These are phyloP conservation scores for Gossypium davidsonii DNA, from an alignment of 441 rosid species.

Conservation along the genomic window DNA sequence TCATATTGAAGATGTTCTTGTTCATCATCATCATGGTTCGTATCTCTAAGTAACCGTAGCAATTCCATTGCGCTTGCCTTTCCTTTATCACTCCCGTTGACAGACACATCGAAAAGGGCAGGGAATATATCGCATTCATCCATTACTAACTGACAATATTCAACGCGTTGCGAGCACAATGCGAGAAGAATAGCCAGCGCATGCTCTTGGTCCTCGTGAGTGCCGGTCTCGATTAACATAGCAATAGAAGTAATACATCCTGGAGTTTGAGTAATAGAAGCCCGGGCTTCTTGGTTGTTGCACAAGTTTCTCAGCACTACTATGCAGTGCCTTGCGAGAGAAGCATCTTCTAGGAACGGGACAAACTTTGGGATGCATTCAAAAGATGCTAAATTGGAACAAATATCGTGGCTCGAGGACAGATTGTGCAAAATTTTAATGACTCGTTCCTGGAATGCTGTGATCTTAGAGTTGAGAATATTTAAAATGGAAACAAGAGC, in stretches of 20 bases:
- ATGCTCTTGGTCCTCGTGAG: slow-evolving; percentile 58
- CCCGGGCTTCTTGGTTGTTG: slow-evolving; percentile 45
- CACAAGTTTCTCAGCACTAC: slow-evolving; percentile 49
- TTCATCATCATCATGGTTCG: slow-evolving; percentile 12
- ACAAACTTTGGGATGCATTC: slow-evolving; percentile 49
- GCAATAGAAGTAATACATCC: slow-evolving; percentile 57
- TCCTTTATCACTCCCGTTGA: slow-evolving; percentile 58
- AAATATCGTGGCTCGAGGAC: slow-evolving; percentile 38
- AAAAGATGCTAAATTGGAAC: slow-evolving; percentile 39
- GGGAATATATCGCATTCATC: slow-evolving; percentile 51
- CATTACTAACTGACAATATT: slow-evolving; percentile 63
- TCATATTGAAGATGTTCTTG: slow-evolving; percentile 25
- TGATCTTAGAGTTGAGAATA: slow-evolving; percentile 35
- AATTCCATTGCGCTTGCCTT: slow-evolving; percentile 53
- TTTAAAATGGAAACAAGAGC: slow-evolving; percentile 41
- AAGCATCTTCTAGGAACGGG: slow-evolving; percentile 34
- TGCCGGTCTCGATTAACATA: slow-evolving; percentile 47
- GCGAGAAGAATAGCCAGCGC: slow-evolving; percentile 53
- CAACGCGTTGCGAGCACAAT: slow-evolving; percentile 52
- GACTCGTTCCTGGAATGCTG: slow-evolving; percentile 44
- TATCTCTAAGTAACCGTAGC: slow-evolving; percentile 57
- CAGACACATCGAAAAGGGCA: slow-evolving; percentile 36
- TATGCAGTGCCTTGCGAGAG: slow-evolving; percentile 42
- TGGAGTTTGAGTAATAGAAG: slow-evolving; percentile 46
- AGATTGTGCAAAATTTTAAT: slow-evolving; percentile 51